Evolutionary conservation across 805 yeast species (phyloP).

Genomic region (Brettanomyces anomalus): DNA sequence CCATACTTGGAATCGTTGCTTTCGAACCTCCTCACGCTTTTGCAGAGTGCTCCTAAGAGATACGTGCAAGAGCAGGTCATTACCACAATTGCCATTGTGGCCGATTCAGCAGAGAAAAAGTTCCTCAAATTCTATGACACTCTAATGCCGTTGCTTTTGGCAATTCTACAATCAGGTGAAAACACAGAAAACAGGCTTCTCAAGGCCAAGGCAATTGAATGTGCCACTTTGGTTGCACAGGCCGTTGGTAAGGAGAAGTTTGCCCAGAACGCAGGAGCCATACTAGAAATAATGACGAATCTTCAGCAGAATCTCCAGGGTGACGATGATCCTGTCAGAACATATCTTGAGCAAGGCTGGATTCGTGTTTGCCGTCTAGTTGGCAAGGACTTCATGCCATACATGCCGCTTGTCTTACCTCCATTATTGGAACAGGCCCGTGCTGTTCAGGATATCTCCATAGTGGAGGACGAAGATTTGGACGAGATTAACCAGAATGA

Average conservation of each 20-base stretch:
- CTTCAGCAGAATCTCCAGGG: constrained; percentile 50
- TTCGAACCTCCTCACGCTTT: constrained; percentile 59
- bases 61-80: constrained; percentile 96
- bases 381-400: constrained; percentile 80
- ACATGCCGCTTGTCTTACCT: constrained; percentile 76
- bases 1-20: constrained; percentile 86
- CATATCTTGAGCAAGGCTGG: constrained; percentile 93
- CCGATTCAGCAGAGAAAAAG: constrained; percentile 88
- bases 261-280: constrained; percentile 60
- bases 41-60: constrained; percentile 72
- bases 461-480: constrained; percentile 82
- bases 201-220: constrained; percentile 91
- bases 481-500: constrained; percentile 76
- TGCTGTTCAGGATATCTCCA: constrained; percentile 80
- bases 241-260: constrained; percentile 95
- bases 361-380: constrained; percentile 82
- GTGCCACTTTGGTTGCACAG: constrained; percentile 85
- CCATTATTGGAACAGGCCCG: constrained; percentile 81
- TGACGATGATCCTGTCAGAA: constrained; percentile 83
- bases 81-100: constrained; percentile 93
- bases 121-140: constrained; percentile 91
- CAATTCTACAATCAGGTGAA: constrained; percentile 70
- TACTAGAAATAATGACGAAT: constrained; percentile 60
- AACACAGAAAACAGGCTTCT: constrained; percentile 63
- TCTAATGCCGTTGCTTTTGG: constrained; percentile 78